Base-by-base conservation (phyloP, 805 yeast species). In the Saccharomycopsis fibuligera region DNA sequence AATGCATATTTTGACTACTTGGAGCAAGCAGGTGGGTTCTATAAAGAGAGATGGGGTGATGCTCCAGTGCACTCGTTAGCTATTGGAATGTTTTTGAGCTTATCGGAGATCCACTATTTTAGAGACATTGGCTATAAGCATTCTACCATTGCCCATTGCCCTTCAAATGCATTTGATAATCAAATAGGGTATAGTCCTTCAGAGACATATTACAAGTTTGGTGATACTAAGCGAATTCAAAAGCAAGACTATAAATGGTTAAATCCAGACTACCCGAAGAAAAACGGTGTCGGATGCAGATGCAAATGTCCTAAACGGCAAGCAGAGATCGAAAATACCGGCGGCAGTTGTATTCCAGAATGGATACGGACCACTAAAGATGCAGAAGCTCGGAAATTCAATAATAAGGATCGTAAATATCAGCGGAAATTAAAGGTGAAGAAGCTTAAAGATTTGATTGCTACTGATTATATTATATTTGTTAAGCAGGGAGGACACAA, bases 11-110 rank as follows among this genome's bases (percentile, higher is more conserved):
- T 86, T 62, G 67, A 79, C 35, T 76, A 70, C 56, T 64, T 91
- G 43, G 97, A 93, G 48, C 44, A 64, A 5, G 68, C 79, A 3
- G 87, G 90, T 9, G 97, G 98, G 0, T 90, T 91, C 60, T 89
- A 81, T 73, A 74, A 76, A 47, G 96, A 93, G 63, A 69, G 99
- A 59, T 91, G 98, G 98, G 98, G 98, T 1, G 98, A 91, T 70
- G 96, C 97, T 0, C 96, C 97, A 0, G 81, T 91, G 3, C 97
- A 89, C 62, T 83, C 96, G 0, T 65, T 93, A 21, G 98, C 95
- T 0, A 77, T 85, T 4, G 91, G 88, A 0, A 72, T 93, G 75
- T 70, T 85, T 58, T 67, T 90, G 37, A 73, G 83, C 50, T 63
- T 81, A 2, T 68, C 75, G 2, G 86, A 90, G 49, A 68, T 91